Conservation (phyloP, 352 stramenopile genomes). For the Phytophthora brassicae region DNA sequence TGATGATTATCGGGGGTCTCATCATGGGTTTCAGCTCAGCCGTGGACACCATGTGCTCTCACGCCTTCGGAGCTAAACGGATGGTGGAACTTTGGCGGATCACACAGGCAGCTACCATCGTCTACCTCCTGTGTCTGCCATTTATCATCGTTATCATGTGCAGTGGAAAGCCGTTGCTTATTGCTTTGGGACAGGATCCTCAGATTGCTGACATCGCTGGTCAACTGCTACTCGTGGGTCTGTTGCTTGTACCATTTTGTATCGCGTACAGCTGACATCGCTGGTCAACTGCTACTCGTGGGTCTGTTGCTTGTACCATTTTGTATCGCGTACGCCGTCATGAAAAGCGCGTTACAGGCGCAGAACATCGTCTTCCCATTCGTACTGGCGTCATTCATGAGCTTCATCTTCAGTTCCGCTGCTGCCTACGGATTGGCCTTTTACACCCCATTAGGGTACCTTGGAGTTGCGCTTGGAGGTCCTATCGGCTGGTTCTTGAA, state of each 20-base stretch:
- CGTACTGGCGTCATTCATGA: constrained; percentile 38
- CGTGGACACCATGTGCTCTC: constrained; percentile 66
- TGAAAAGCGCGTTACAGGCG: constrained; percentile 56
- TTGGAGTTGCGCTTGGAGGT: constrained; percentile 53
- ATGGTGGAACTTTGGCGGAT: constrained; percentile 65
- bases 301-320: constrained; percentile 41
- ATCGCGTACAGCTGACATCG: constrained; percentile 54
- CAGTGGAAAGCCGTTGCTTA: constrained; percentile 49
- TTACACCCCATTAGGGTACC: constrained; percentile 52
- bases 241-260: constrained; percentile 41
- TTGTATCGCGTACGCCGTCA: constrained; percentile 51
- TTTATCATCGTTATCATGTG: constrained; percentile 42
- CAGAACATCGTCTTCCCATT: constrained; percentile 72
- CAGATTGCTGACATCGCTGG: constrained; percentile 50
- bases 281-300: constrained; percentile 40
- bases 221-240: constrained; percentile 39
- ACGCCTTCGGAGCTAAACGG: constrained; percentile 63
- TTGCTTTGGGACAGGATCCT: constrained; percentile 52
- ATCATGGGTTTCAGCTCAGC: constrained; percentile 56
- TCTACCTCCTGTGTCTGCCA: constrained; percentile 42
- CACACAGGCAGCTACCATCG: constrained; percentile 54
- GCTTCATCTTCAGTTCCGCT: constrained; percentile 41
- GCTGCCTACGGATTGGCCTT: constrained; percentile 57
- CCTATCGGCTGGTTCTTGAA: constrained; percentile 55
- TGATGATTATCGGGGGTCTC: constrained; percentile 50